These are phyloP conservation scores for Agrocybe praecox DNA, from an alignment of 768 basidiomycete species.

Conservation along the genomic window DNA sequence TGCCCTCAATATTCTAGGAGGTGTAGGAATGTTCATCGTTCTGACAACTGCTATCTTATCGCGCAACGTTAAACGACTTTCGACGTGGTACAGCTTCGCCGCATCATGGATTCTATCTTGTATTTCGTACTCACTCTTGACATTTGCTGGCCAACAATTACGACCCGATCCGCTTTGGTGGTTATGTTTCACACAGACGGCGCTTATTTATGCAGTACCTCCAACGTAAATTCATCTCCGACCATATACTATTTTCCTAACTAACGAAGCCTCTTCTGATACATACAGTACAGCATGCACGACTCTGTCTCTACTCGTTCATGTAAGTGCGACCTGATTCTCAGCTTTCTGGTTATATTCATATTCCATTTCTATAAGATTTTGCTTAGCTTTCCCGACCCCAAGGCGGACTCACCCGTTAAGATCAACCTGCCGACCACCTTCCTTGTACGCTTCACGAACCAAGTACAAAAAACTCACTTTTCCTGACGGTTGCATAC, in stretches of 20 bases:
- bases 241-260: neutral
- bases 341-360: neutral
- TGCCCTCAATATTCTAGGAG: slow-evolving; percentile 31
- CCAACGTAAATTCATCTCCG: slow-evolving; percentile 16
- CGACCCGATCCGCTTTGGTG: slow-evolving; percentile 17
- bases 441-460: slow-evolving; percentile 1
- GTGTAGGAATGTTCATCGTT: slow-evolving; percentile 28
- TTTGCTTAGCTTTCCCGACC: slow-evolving; percentile 17
- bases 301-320: slow-evolving; percentile 23
- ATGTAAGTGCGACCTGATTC: slow-evolving; percentile 8
- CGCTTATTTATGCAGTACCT: slow-evolving; percentile 35
- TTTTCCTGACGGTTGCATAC: neutral
- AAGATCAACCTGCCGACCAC: slow-evolving; percentile 8
- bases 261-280: neutral
- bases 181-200: slow-evolving; percentile 34
- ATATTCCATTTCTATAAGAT: slow-evolving; percentile 8
- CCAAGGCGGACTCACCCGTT: slow-evolving; percentile 9
- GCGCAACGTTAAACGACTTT: slow-evolving; percentile 28
- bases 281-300: slow-evolving; percentile 17
- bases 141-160: slow-evolving; percentile 32
- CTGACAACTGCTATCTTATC: slow-evolving; percentile 29
- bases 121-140: slow-evolving; percentile 34
- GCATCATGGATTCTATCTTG: slow-evolving; percentile 36
- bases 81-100: slow-evolving; percentile 42
- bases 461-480: neutral